Base-by-base conservation (phyloP, 257 asterid genomes). In the Leptodermis oblonga region DNA sequence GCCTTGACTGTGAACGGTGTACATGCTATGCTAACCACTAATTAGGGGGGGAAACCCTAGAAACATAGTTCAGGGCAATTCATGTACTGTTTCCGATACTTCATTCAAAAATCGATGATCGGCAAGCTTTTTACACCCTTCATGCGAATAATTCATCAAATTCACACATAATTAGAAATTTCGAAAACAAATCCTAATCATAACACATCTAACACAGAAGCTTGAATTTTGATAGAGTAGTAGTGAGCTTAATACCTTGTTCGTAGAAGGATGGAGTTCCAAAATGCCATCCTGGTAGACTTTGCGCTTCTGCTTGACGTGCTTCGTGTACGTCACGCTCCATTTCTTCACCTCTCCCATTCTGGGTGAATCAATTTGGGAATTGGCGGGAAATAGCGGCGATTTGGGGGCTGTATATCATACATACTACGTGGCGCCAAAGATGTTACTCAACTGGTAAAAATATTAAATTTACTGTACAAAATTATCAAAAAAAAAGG, bases 271-370 rank as follows among this genome's bases (percentile, higher is more conserved):
- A 25, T 82, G 88, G 62, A 85, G 84, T 81, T 85, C 88, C 67
- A 90, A 79, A 83, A 81, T 81, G 26, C 97, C 97, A 77, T 93
- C 99, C 36, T 87, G 99, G 79, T 86, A 88, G 67, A 87, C 86
- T 77, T 91, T 91, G 20, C 92, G 92, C 87, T 93, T 90, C 84
- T 90, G 95, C 77, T 77, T 88, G 58, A 90, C 80, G 81, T 93
- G 99, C 70, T 88, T 88, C 67, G 96, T 90, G 82, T 93, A 90
- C 56, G 90, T 88, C 74, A 82, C 99, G 76, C 77, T 75, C 96
- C 99, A 93, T 70, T 90, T 86, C 83, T 81, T 82, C 76, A 36
- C 74, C 54, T 80, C 87, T 72, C 75, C 97, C 97, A 89, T 85
- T 54, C 28, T 33, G 12, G 13, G 43, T 31, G 43, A 12, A 17